Conservation (phyloP, 1,139 yeast species). For the Pneumocystis sp. region DNA sequence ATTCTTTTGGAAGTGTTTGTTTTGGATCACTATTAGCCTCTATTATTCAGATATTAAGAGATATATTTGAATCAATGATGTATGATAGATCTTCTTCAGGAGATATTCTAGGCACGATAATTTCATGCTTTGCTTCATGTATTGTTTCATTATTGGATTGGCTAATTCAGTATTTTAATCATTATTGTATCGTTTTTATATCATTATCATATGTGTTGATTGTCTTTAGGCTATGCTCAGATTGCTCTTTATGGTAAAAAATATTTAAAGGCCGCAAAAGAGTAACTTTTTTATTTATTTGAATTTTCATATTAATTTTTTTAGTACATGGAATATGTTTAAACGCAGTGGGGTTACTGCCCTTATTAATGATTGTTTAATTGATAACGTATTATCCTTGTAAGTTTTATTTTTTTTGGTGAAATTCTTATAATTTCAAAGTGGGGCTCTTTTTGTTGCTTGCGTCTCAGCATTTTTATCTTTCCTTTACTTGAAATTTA, state of each 20-base stretch:
- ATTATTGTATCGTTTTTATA: conserved; percentile 29
- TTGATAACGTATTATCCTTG: conserved; percentile 51
- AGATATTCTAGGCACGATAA: conserved; percentile 39
- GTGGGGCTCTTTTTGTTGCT: conserved; percentile 58
- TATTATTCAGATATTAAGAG: conserved; percentile 49
- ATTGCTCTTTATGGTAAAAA: conserved; percentile 76
- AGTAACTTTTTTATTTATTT: conserved; percentile 19
- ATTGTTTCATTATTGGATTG: conserved; percentile 56
- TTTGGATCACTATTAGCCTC: conserved; percentile 78
- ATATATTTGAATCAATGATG: conserved; percentile 34
- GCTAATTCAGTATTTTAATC: conserved; percentile 74
- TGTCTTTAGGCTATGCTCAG: conserved; percentile 52
- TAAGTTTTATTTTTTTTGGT: conserved; percentile 1
- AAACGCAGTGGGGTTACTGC: conserved; percentile 77
- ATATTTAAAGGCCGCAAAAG: conserved; percentile 61
- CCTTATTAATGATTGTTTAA: conserved; percentile 67
- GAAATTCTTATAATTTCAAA: conserved; percentile 15
- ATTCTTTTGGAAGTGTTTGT: conserved; percentile 80
- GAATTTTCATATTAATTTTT: not conserved
- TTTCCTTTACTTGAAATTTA: conserved; percentile 53
- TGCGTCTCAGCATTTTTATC: conserved; percentile 55
- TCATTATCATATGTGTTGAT: not conserved
- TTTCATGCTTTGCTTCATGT: conserved; percentile 43
- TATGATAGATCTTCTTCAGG: conserved; percentile 43
- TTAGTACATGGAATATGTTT: conserved; percentile 52